Percentiles rank a stretch among this genome's conserved stretches.
These are phyloP conservation scores for Remersonia thermophila DNA, from an alignment of 2,329 filamentous ascomycete genomes.

Conservation along the genomic window DNA sequence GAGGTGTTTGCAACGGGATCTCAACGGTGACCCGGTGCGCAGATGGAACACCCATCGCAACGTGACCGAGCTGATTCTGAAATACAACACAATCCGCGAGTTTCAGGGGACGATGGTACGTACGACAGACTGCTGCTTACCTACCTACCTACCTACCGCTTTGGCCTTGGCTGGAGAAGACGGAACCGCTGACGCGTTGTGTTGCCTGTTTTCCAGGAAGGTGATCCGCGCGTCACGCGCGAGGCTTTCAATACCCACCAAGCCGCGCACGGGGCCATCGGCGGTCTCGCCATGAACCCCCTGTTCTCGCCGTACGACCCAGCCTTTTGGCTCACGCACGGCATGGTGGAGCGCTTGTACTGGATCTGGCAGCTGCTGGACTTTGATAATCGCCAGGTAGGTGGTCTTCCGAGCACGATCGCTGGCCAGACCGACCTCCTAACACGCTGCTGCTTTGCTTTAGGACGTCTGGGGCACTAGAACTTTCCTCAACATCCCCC, in stretches of 20 bases:
- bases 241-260: conserved; percentile 22
- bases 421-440: too few species aligned
- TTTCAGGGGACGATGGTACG: conserved; percentile 32
- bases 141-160: too few species aligned
- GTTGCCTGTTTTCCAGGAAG: conserved; percentile 5
- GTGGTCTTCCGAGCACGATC: conserved; percentile 12
- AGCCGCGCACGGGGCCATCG: conserved; percentile 26
- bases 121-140: conserved; percentile 17
- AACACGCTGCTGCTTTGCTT: not conserved
- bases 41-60: conserved; percentile 22
- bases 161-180: too few species aligned
- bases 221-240: conserved; percentile 16
- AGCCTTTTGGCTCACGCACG: conserved; percentile 17
- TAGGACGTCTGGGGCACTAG: conserved; percentile 29
- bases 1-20: conserved; percentile 30
- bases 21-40: conserved; percentile 23
- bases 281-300: conserved; percentile 17
- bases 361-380: conserved; percentile 20
- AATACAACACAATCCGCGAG: conserved; percentile 22
- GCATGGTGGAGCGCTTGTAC: conserved; percentile 16
- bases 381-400: conserved; percentile 12
- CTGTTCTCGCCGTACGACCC: conserved; percentile 15
- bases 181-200: too few species aligned
- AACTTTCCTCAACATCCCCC: conserved; percentile 28
- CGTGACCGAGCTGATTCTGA: conserved; percentile 26